Conservation (phyloP, 73 alveolate genomes). For the Tetrahymena elliotti region DNA sequence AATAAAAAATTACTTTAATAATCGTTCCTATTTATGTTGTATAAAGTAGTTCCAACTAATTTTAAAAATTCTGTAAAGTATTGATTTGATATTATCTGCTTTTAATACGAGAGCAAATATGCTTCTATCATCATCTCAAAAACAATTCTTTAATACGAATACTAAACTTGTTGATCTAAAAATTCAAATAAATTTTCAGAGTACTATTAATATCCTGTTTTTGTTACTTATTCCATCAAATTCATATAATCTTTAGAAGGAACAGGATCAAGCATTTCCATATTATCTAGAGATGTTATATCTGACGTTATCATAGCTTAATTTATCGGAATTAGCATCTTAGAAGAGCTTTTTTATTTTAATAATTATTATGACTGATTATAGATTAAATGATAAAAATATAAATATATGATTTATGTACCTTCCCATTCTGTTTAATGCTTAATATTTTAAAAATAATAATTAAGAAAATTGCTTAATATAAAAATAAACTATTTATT, state of each 20-base stretch:
- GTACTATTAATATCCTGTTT: not conserved
- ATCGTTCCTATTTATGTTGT: not conserved
- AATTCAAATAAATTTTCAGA: not conserved
- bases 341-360: not conserved
- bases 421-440: not conserved
- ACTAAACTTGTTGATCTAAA: not conserved
- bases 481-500: not conserved
- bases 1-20: not conserved
- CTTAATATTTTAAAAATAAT: not conserved
- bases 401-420: too few species aligned
- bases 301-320: not conserved
- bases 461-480: too few species aligned
- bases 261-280: not conserved
- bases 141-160: not conserved
- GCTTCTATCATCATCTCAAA: not conserved
- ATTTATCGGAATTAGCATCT: not conserved
- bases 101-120: not conserved
- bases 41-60: not conserved
- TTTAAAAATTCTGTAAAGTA: not conserved
- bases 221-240: not conserved
- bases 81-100: not conserved
- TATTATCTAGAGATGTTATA: not conserved
- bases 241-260: not conserved
- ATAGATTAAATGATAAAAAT: too few species aligned
- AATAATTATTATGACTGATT: too few species aligned